Evolutionary conservation across 768 basidiomycete species (phyloP).

Genomic region (Tricholoma furcatifolium): DNA sequence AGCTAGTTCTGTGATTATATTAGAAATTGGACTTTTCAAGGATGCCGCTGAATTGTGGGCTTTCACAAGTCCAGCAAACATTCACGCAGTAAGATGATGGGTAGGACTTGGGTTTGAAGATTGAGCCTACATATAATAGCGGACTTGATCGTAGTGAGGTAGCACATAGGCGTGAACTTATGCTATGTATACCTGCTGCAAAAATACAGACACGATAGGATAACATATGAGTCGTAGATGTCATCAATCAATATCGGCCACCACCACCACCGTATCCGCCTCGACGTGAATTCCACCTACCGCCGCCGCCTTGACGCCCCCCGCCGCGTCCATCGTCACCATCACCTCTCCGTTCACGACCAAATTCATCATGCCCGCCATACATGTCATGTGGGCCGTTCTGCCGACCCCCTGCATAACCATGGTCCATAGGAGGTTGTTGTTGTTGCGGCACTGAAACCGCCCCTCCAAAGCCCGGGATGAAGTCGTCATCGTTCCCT

Average conservation of each 20-base stretch:
- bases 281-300: constrained; percentile 29
- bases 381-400: constrained; percentile 46
- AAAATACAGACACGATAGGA: too few species aligned
- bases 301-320: constrained; percentile 27
- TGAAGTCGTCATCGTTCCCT: constrained; percentile 51
- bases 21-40: too few species aligned
- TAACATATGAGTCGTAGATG: too few species aligned
- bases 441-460: constrained; percentile 5
- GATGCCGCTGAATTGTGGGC: too few species aligned
- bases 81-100: too few species aligned
- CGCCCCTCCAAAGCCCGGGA: constrained; percentile 59
- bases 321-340: constrained; percentile 31
- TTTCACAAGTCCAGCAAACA: too few species aligned
- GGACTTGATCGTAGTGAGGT: too few species aligned
- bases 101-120: too few species aligned
- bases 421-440: constrained; percentile 12
- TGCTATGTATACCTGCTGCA: too few species aligned
- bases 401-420: constrained; percentile 21
- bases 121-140: too few species aligned
- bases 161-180: too few species aligned
- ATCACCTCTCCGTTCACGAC: constrained; percentile 32
- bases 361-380: constrained; percentile 37
- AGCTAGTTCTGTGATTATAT: background rate
- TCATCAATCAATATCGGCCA: constrained; percentile 17
- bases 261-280: constrained; percentile 10